These are phyloP conservation scores for Globisporangium irregulare DNA, from an alignment of 352 stramenopile species.

Conservation along the genomic window DNA sequence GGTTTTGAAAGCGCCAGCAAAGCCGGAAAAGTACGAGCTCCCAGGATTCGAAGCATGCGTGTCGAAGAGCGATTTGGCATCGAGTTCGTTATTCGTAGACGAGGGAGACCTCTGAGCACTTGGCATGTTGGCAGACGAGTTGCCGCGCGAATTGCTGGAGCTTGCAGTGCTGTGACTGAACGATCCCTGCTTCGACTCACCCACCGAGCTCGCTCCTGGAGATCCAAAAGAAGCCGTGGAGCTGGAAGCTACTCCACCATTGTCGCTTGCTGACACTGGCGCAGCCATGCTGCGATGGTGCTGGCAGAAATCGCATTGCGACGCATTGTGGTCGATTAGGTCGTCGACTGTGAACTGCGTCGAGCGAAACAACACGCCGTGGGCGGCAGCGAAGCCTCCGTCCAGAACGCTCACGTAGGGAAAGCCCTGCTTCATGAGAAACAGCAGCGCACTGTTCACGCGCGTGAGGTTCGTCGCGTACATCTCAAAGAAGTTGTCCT, in stretches of 20 bases:
- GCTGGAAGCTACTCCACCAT: neutral
- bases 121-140: neutral
- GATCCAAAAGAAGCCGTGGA: neutral
- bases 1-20: constrained; percentile 64
- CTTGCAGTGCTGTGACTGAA: constrained; percentile 3
- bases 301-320: constrained; percentile 55
- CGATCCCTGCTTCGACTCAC: constrained; percentile 11
- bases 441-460: constrained; percentile 63
- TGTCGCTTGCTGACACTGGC: neutral
- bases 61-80: constrained; percentile 43
- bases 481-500: constrained; percentile 57
- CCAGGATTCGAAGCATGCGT: constrained; percentile 14
- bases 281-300: constrained; percentile 39
- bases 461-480: constrained; percentile 67
- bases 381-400: constrained; percentile 63
- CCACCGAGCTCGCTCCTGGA: neutral
- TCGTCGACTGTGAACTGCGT: constrained; percentile 59
- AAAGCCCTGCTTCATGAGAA: constrained; percentile 73
- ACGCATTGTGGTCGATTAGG: constrained; percentile 68
- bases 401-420: constrained; percentile 73
- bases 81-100: constrained; percentile 19
- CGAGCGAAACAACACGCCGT: constrained; percentile 49
- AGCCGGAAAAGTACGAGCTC: constrained; percentile 67
- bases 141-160: neutral
- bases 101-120: neutral